These are phyloP conservation scores for Boletus pseudo-olivaceus DNA, from an alignment of 768 basidiomycete genomes.

Conservation along the genomic window DNA sequence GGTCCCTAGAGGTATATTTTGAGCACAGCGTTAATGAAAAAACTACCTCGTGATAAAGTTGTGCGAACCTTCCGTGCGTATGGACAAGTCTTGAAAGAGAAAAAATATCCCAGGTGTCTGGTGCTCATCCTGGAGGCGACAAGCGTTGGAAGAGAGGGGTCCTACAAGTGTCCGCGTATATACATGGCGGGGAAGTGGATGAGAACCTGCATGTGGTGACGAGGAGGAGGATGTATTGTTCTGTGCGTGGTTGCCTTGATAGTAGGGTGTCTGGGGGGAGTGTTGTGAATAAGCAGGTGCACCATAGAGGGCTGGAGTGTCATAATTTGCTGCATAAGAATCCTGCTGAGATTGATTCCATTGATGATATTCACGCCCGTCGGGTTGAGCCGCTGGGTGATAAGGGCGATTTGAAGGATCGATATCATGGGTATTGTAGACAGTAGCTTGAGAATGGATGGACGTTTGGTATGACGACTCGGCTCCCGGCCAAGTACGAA, in stretches of 20 bases:
- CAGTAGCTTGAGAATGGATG: conserved; percentile 18
- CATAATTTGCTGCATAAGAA: conserved; percentile 24
- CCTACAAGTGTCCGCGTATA: conserved; percentile 91
- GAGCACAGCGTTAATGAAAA: conserved; percentile 21
- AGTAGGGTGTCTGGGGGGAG: conserved; percentile 29
- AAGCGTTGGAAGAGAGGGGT: conserved; percentile 82
- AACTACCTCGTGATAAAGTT: conserved; percentile 25
- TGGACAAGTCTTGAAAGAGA: conserved; percentile 91
- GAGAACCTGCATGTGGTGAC: conserved; percentile 31
- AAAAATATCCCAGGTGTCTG: conserved; percentile 88
- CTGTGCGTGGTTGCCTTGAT: conserved; percentile 26
- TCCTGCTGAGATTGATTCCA: conserved; percentile 30
- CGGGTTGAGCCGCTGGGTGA: conserved; percentile 35
- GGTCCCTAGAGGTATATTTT: conserved; percentile 48
- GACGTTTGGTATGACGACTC: conserved; percentile 37
- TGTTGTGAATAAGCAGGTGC: conserved; percentile 28
- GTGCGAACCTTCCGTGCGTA: conserved; percentile 80
- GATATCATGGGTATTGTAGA: conserved; percentile 31
- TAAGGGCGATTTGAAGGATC: conserved; percentile 38
- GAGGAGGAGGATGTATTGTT: conserved; percentile 24
- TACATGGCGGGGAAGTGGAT: conserved; percentile 58
- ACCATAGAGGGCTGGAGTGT: conserved; percentile 21
- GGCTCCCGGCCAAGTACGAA: conserved; percentile 48
- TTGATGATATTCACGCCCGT: conserved; percentile 35
- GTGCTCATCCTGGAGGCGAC: conserved; percentile 79